Conservation (phyloP, 1,284 basidiomycete genomes). For the Cryptococcus depauperatus region DNA sequence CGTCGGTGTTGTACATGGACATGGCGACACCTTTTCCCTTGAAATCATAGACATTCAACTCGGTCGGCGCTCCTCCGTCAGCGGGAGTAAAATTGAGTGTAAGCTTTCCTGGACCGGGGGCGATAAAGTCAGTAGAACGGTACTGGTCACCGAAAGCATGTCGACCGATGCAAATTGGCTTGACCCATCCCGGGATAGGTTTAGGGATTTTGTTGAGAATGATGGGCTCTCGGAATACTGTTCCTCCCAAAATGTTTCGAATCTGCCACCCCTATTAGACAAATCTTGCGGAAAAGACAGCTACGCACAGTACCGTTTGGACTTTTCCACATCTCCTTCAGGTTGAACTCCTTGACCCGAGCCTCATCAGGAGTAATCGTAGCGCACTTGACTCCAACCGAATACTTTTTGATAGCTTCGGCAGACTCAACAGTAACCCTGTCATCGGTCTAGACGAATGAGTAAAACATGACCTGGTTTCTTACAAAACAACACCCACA, state of each 20-base stretch:
- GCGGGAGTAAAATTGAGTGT: constrained; percentile 77
- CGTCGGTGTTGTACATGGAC: constrained; percentile 93
- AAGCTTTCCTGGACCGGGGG: constrained; percentile 78
- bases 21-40: constrained; percentile 79
- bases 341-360: constrained; percentile 65
- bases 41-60: constrained; percentile 82
- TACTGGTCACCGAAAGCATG: constrained; percentile 98
- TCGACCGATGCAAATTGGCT: constrained; percentile 93
- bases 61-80: constrained; percentile 56
- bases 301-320: constrained; percentile 94
- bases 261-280: no score
- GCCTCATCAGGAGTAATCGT: constrained; percentile 95
- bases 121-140: constrained; percentile 80
- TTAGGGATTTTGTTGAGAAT: constrained; percentile 83
- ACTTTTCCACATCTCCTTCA: constrained; percentile 97
- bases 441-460: constrained; percentile 67
- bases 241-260: constrained; percentile 93
- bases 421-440: constrained; percentile 88
- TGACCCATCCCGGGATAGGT: constrained; percentile 91
- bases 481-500: constrained; percentile 46
- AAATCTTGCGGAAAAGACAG: no score
- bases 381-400: constrained; percentile 77
- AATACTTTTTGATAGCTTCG: constrained; percentile 76
- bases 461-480: constrained; percentile 1
- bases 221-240: constrained; percentile 98